Base-by-base conservation (phyloP, 495 filamentous ascomycete genomes). In the Neurospora terricola region DNA sequence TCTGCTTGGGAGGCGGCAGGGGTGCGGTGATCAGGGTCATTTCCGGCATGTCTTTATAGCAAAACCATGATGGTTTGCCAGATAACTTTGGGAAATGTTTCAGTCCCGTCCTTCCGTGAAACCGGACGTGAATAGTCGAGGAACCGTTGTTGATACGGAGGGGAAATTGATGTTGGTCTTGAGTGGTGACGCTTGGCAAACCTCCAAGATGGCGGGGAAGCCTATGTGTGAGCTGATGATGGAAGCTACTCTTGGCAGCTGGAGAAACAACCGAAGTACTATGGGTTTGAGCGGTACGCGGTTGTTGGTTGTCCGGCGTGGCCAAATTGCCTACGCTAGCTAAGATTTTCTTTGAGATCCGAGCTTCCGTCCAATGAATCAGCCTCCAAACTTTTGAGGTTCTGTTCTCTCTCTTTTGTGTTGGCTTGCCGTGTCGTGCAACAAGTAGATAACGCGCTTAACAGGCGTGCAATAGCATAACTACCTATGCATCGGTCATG, bases 1-100 rank as follows among this genome's bases (percentile, higher is more conserved):
- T 92, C 80, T 85, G 83, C 79, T 87, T 87, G 37, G 80, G 84
- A 36, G 84, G 80, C 68, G 84, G 86, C 59, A 85, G 75, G 73
- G 77, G 74, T 79, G 77, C 78, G 73, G 81, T 84, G 72, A 82
- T 79, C 72, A 83, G 78, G 39, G 81, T 80, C 84, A 86, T 86
- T 43, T 74, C 80, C 72, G 72, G 69, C 68, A 69, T 62, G 70
- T 76, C 72, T 78, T 76, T 70, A 78, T 79, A 76, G 72, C 76
- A 77, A 76, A 69, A 76, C 74, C 81, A 80, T 82, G 75, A 70
- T 76, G 74, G 75, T 70, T 62, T 72, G 76, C 59, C 70, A 5
- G 1, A 36, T 71, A 21, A 71, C 8, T 18, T 69, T 18, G 34
- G 23, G 42, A 69, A 45, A 45, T 34, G 21, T 70, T 40, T 73